Conservation (phyloP, 371 early-diverging fungal genomes). For the Conidiobolus incongruus region DNA sequence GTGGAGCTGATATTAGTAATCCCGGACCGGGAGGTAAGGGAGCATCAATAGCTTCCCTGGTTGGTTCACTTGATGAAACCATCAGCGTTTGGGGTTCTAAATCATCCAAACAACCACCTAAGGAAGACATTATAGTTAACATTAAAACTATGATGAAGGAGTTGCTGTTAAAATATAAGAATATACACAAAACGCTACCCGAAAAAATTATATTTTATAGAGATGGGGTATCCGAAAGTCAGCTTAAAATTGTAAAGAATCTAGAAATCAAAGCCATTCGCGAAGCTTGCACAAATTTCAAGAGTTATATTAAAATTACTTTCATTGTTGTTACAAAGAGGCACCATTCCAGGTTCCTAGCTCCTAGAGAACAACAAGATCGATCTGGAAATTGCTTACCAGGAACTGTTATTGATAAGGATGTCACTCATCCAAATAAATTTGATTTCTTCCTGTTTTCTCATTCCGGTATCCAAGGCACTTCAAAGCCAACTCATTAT, state of each 20-base stretch:
- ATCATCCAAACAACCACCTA: constrained; percentile 58
- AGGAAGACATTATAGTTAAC: constrained; percentile 74
- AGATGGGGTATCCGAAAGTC: constrained; percentile 82
- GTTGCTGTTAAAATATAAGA: constrained; percentile 54
- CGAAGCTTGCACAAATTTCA: constrained; percentile 39
- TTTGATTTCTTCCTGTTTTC: constrained; percentile 81
- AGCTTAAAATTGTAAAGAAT: constrained; percentile 55
- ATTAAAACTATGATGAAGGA: constrained; percentile 62
- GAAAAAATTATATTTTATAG: constrained; percentile 82
- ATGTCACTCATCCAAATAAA: constrained; percentile 56
- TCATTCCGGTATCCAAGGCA: constrained; percentile 62
- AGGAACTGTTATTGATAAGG: constrained; percentile 80
- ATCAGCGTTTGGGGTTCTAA: constrained; percentile 69
- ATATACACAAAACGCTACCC: constrained; percentile 47
- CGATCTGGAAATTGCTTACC: constrained; percentile 52
- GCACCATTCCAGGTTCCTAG: constrained; percentile 88
- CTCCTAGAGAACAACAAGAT: constrained; percentile 31
- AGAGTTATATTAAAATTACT: constrained; percentile 50
- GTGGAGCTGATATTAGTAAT: constrained; percentile 92
- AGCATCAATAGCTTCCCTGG: constrained; percentile 79
- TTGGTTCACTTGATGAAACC: constrained; percentile 69
- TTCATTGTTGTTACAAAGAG: constrained; percentile 90
- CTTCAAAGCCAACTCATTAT: constrained; percentile 68
- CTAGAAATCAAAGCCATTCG: constrained; percentile 59
- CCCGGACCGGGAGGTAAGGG: constrained; percentile 49